A percentile compares a stretch with the other conserved stretches of the same genome.
These are phyloP conservation scores for Aspergillus candidus DNA, from an alignment of 2,329 filamentous ascomycete species.

Conservation along the genomic window DNA sequence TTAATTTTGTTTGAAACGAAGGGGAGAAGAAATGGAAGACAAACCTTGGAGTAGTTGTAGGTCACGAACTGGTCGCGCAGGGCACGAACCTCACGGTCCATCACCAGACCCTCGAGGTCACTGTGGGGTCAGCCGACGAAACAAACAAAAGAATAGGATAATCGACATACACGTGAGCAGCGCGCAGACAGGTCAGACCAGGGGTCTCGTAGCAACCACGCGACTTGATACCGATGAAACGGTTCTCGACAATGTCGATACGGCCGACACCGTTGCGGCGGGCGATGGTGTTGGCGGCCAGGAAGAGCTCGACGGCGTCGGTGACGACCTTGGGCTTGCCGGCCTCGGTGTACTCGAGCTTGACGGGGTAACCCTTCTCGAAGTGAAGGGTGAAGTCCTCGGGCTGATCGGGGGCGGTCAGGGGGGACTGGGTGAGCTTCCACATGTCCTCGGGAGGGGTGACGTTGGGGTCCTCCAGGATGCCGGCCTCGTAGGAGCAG, in stretches of 20 bases:
- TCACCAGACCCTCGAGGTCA: conserved; percentile 49
- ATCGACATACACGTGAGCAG: conserved; percentile 50
- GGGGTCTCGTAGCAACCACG: conserved; percentile 69
- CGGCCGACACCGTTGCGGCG: conserved; percentile 68
- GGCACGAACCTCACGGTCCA: conserved; percentile 62
- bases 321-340: conserved; percentile 52
- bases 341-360: conserved; percentile 54
- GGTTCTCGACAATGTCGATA: conserved; percentile 78
- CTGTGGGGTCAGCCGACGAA: conserved; percentile 10
- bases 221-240: conserved; percentile 73
- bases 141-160: not conserved
- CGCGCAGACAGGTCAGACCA: conserved; percentile 28
- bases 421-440: conserved; percentile 61
- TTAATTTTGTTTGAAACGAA: too few relatives aligned
- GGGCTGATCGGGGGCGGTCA: conserved; percentile 63
- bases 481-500: conserved; percentile 67
- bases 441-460: conserved; percentile 73
- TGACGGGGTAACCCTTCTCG: conserved; percentile 67
- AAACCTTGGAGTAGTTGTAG: conserved; percentile 50
- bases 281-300: conserved; percentile 64
- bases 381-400: conserved; percentile 67
- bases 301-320: conserved; percentile 66
- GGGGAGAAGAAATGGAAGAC: not conserved
- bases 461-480: conserved; percentile 47
- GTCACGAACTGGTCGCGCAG: conserved; percentile 67